phyloP scores from a whole-genome alignment of 495 filamentous ascomycete species.

The Amorphotheca resinae region DNA sequence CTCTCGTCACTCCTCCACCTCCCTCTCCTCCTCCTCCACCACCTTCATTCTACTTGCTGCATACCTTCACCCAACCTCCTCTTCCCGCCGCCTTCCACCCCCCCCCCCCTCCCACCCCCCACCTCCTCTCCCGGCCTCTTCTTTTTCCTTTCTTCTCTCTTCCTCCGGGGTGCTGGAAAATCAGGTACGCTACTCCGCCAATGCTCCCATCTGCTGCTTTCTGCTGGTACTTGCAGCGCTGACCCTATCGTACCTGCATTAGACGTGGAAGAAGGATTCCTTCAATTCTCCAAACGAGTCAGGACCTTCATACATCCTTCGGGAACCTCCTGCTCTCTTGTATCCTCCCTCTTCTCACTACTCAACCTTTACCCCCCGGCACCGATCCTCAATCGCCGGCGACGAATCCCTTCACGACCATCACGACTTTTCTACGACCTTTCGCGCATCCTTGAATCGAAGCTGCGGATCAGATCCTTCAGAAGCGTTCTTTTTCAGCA shows the following conservation, averaged over 20 bases:
- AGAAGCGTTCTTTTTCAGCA: conserved; percentile 23
- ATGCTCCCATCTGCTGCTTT: conserved; percentile 15
- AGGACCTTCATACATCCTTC: too few species aligned
- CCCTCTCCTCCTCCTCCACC: not conserved
- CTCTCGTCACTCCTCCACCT: not conserved
- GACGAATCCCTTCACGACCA: conserved; percentile 22
- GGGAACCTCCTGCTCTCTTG: conserved; percentile 5
- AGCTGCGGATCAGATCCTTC: conserved; percentile 17
- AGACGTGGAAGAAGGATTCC: conserved; percentile 25
- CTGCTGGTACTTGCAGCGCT: conserved; percentile 22
- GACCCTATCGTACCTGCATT: conserved; percentile 29
- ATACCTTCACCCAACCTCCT: conserved; percentile 1
- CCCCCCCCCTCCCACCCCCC: not conserved
- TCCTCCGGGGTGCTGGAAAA: too few species aligned
- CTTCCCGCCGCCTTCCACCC: conserved; percentile 1
- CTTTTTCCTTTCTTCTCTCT: not conserved
- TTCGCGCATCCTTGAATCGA: conserved; percentile 16
- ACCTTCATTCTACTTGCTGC: too few species aligned
- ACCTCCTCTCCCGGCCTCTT: conserved; percentile 1
- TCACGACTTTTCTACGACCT: conserved; percentile 18
- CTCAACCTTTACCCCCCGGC: too few species aligned
- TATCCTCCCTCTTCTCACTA: not conserved
- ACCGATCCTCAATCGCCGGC: conserved; percentile 6
- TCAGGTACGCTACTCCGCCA: too few species aligned
- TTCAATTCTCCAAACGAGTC: too few species aligned